Base-by-base conservation (phyloP, 352 stramenopile species). In the Phytophthora lateralis region DNA sequence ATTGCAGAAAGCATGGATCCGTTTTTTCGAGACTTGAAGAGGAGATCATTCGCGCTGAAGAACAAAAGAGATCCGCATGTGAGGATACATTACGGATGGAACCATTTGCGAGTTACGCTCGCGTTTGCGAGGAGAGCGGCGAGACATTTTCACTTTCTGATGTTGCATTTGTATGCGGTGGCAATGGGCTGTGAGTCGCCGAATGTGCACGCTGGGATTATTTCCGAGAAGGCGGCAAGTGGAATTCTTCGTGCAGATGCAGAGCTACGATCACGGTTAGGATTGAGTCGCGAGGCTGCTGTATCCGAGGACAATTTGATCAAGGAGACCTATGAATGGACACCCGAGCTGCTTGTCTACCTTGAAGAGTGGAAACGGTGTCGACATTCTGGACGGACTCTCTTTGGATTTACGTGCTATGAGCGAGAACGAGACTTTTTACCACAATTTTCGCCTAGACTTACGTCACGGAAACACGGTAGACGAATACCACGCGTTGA, bases 81-180 rank as follows among this genome's bases (percentile, higher is more conserved):
- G 32, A 60, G 58, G 24, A 56, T 65, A 41, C 34, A 35, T 5
- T 27, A 66, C 26, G 75, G 69, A 17, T 81, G 67, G 74, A 57
- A 65, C 15, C 20, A 69, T 2, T 60, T 81, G 27, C 15, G 56
- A 29, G 8, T 44, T 0, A 74, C 77, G 27, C 47, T 82, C 15
- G 26, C 50, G 0, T 67, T 67, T 35, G 58, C 65, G 14, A 63
- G 52, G 15, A 54, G 54, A 56, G 45, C 70, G 10, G 63, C 71
- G 18, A 46, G 66, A 26, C 74, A 83, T 24, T 81, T 85, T 34
- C 74, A 85, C 47, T 67, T 62, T 37, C 63, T 80, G 29, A 51
- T 85, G 45, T 63, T 83, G 27, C 61, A 76, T 51, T 49, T 85
- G 41, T 83, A 85, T 52, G 55, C 73, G 6, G 56, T 81, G 10